Conservation (phyloP, 129 eudicot genomes). For the Flaveria brownii region DNA sequence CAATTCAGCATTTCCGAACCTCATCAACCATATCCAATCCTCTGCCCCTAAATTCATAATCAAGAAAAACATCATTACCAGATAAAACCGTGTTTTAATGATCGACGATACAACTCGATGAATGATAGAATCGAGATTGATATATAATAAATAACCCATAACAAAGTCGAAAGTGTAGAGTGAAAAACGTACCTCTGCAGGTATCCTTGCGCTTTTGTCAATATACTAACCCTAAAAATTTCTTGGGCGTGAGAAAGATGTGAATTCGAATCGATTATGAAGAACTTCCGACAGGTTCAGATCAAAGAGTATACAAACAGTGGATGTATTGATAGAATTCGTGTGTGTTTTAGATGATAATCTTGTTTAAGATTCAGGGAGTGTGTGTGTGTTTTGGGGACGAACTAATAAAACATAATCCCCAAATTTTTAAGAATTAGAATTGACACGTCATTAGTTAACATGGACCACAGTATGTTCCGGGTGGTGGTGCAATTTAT, state of each 20-base stretch:
- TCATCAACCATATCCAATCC: background rate
- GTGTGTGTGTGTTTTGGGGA: slow-evolving; percentile 15
- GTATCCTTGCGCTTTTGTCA: background rate
- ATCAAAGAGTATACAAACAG: background rate
- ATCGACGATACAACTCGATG: background rate
- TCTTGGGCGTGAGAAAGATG: slow-evolving; percentile 4
- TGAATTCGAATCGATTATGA: slow-evolving; percentile 17
- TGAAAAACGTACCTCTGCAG: slow-evolving; percentile 42
- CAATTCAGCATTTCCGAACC: slow-evolving; percentile 19
- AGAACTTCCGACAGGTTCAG: background rate
- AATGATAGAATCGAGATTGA: background rate
- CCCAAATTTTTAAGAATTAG: background rate
- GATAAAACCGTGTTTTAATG: background rate
- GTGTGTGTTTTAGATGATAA: slow-evolving; percentile 11
- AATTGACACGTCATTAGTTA: background rate
- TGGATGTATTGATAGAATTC: slow-evolving; percentile 7
- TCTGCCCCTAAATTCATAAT: no score
- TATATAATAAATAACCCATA: background rate
- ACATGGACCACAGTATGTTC: no score
- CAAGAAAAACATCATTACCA: no score
- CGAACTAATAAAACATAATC: slow-evolving; percentile 30
- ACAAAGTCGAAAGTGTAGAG: background rate
- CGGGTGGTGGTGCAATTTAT: no score
- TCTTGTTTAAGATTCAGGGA: background rate
- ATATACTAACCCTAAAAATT: slow-evolving; percentile 27